Evolutionary conservation across 495 filamentous ascomycete species (phyloP), one percentile per base, ranked within the genome.

Genomic region (Darksidea phi): DNA sequence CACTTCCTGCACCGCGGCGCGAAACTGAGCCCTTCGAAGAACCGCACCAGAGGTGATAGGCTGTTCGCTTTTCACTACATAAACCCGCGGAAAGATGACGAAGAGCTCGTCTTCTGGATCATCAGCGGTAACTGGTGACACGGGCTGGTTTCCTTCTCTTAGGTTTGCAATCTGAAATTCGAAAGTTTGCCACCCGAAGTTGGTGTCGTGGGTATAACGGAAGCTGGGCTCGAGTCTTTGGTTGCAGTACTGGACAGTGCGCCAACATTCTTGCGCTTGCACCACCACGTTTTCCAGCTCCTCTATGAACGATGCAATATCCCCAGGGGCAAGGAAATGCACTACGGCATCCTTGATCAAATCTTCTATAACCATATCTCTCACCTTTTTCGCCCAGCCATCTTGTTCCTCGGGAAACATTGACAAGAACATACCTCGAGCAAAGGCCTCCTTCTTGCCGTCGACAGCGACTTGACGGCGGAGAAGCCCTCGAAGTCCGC

Each of bases 361-460:
- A 18, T 48, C 38, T n/a, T 47, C 54, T 42, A 57, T 34, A 47
- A 57, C 42, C 42, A 2, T 12, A 11, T 57, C 37, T 6, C 23
- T 47, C 37, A 38, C 34, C 11, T 50, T 17, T 25, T 47, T 32
- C 3, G 12, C 38, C 7, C 5, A 11, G 13, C 10, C 10, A 21
- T 57, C 42, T 47, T 57, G 54, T 25, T 57, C 54, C 42, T 57
- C 54, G 6, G 54, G 54, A 21, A 57, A 57, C 54, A 57, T 57
- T 25, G 54, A 57, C 2, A 57, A 25, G 10, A 57, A 17, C 10
- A 48, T 57, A 10, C 38, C 38, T 6, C 54, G 54, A 47, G 24
- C 23, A 48, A 47, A 57, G 6, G 17, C 21, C 42, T 57, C 54
- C 32, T 57, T 57, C 37, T 20, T 47, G 38, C 32, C 13, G 18